Evolutionary conservation across 2,329 filamentous ascomycete species (phyloP).

Genomic region (Byssothecium circinans): DNA sequence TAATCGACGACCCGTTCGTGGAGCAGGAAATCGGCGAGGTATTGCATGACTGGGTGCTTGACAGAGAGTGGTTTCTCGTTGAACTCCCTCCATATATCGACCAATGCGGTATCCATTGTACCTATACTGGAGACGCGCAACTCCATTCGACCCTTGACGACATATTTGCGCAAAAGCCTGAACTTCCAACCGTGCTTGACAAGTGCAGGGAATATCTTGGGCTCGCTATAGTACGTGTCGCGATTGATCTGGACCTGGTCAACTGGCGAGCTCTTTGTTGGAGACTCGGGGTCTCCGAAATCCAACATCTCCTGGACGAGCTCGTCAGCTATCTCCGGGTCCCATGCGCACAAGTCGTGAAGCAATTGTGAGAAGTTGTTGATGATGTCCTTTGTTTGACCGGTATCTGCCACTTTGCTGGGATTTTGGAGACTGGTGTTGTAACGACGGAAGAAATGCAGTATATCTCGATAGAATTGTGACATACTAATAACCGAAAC

Average conservation of each 20-base stretch:
- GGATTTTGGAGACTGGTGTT: slow-evolving; percentile 31
- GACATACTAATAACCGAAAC: slow-evolving; percentile 15
- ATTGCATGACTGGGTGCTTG: slow-evolving; percentile 61
- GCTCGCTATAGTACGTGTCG: slow-evolving; percentile 23
- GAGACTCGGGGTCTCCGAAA: slow-evolving; percentile 26
- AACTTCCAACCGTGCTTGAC: slow-evolving; percentile 70
- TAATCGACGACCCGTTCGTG: slow-evolving; percentile 77
- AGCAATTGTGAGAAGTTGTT: slow-evolving; percentile 23
- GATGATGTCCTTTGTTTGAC: slow-evolving; percentile 29
- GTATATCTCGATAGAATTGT: slow-evolving; percentile 22
- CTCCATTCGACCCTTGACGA: slow-evolving; percentile 87
- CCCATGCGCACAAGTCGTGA: slow-evolving; percentile 31
- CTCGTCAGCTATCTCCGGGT: slow-evolving; percentile 23
- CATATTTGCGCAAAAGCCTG: slow-evolving; percentile 67
- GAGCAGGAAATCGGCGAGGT: slow-evolving; percentile 70
- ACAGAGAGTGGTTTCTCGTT: slow-evolving; percentile 43
- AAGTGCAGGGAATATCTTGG: slow-evolving; percentile 51
- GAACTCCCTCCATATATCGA: slow-evolving; percentile 60
- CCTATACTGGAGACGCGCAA: slow-evolving; percentile 77
- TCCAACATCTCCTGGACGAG: slow-evolving; percentile 31
- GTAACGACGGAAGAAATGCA: slow-evolving; percentile 34
- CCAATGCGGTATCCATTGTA: slow-evolving; percentile 71
- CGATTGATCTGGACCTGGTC: not conserved
- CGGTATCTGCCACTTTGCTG: slow-evolving; percentile 29
- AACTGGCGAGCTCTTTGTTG: slow-evolving; percentile 15